These are phyloP conservation scores for Picea engelmannii DNA, from an alignment of 83 land plant species.

Conservation along the genomic window DNA sequence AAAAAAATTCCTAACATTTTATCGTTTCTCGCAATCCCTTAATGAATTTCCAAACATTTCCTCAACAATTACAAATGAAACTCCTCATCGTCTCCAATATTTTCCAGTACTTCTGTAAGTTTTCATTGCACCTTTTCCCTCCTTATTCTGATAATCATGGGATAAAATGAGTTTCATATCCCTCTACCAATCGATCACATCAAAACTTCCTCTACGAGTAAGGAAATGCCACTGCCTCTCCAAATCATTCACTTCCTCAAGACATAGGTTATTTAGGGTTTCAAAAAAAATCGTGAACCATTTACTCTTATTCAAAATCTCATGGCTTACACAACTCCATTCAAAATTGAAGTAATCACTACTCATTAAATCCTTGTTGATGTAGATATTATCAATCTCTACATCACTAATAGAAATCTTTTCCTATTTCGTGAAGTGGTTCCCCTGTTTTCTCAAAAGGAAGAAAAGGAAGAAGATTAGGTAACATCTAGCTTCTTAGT, in stretches of 20 bases:
- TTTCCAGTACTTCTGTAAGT: conserved; percentile 49
- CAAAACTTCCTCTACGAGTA: conserved; percentile 57
- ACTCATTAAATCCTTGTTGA: too few relatives aligned
- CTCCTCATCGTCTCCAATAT: conserved; percentile 40
- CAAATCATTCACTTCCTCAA: conserved; percentile 49
- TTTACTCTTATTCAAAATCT: conserved; percentile 40
- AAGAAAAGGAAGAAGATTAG: too few relatives aligned
- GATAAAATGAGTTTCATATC: conserved; percentile 55
- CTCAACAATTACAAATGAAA: conserved; percentile 31
- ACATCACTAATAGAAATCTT: too few relatives aligned
- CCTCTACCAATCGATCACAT: conserved; percentile 69
- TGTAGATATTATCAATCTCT: too few relatives aligned
- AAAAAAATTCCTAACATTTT: conserved; percentile 48
- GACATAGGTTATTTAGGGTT: conserved; percentile 29
- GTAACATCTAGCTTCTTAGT: too few relatives aligned
- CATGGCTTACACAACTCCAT: conserved; percentile 43
- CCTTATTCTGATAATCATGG: conserved; percentile 54
- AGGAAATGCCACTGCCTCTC: conserved; percentile 84
- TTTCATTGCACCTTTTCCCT: conserved; percentile 48
- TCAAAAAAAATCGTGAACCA: conserved; percentile 55
- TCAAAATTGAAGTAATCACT: too few relatives aligned
- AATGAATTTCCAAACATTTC: conserved; percentile 57
- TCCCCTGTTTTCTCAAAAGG: too few relatives aligned
- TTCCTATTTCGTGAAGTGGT: too few relatives aligned
- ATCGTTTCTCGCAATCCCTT: conserved; percentile 30